These are phyloP conservation scores for Casuarina glauca DNA, from an alignment of 306 rosid species.

Conservation along the genomic window DNA sequence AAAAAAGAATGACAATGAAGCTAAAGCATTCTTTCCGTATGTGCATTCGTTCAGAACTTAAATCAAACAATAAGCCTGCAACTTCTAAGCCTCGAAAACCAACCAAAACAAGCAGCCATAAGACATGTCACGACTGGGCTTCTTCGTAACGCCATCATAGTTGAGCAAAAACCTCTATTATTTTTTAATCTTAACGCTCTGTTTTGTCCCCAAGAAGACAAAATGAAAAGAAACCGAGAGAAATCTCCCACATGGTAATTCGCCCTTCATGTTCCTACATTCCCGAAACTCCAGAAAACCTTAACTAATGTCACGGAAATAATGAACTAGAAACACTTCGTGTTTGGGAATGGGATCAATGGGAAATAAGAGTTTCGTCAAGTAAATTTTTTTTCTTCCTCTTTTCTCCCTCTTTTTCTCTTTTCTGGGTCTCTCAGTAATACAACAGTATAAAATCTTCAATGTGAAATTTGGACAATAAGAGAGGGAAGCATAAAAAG, in stretches of 20 bases:
- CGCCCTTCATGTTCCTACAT: not conserved
- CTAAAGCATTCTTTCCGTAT: not conserved
- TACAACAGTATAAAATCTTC: not conserved
- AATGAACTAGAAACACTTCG: too few species aligned
- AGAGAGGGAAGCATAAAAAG: not conserved
- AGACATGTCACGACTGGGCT: not conserved
- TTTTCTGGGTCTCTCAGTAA: not conserved
- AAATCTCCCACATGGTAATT: not conserved
- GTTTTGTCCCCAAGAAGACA: not conserved
- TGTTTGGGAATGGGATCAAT: not conserved
- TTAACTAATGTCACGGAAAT: not conserved
- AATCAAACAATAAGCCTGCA: conserved; percentile 21
- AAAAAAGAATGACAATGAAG: not conserved
- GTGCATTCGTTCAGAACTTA: not conserved
- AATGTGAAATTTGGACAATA: not conserved
- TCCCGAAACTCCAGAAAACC: not conserved
- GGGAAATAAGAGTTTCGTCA: not conserved
- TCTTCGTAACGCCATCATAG: not conserved
- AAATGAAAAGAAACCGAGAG: not conserved
- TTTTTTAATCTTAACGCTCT: not conserved
- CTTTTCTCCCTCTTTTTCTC: too few species aligned
- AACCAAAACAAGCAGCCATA: not conserved
- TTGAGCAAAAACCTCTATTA: not conserved
- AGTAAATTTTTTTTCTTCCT: too few species aligned
- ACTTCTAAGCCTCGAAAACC: not conserved